These are phyloP conservation scores for Odonthalia washingtoniensis DNA, from an alignment of 31 red algal species.

Conservation along the genomic window DNA sequence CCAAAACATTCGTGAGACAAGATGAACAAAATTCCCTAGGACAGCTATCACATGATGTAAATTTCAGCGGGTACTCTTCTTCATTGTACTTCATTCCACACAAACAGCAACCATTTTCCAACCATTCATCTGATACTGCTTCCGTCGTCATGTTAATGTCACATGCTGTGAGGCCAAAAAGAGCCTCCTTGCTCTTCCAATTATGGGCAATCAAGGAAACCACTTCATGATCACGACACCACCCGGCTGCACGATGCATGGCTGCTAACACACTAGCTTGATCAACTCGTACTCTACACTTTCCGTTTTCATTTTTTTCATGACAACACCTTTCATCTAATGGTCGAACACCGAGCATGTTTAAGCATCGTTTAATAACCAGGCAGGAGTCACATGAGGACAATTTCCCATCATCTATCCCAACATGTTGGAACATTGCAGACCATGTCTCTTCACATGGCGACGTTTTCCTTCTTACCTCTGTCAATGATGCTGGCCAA, in stretches of 20 bases:
- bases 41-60: constrained; percentile 25
- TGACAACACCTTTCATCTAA: background rate
- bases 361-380: too few species aligned
- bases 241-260: background rate
- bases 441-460: background rate
- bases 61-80: constrained; percentile 27
- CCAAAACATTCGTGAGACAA: constrained; percentile 53
- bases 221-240: background rate
- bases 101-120: constrained; percentile 22
- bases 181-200: background rate
- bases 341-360: too few species aligned
- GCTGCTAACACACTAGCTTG: background rate
- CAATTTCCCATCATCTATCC: background rate
- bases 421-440: background rate
- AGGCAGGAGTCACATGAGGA: too few species aligned
- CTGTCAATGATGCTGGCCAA: background rate
- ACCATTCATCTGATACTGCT: background rate
- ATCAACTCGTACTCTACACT: background rate
- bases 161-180: background rate
- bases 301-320: background rate
- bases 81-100: constrained; percentile 16
- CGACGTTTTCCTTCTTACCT: background rate
- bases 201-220: background rate
- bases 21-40: constrained; percentile 41
- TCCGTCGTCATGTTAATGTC: background rate